A percentile compares a stretch with the other conserved stretches of the same genome.
phyloP scores from a whole-genome alignment of 306 rosid species.

The Vigna unguiculata region DNA sequence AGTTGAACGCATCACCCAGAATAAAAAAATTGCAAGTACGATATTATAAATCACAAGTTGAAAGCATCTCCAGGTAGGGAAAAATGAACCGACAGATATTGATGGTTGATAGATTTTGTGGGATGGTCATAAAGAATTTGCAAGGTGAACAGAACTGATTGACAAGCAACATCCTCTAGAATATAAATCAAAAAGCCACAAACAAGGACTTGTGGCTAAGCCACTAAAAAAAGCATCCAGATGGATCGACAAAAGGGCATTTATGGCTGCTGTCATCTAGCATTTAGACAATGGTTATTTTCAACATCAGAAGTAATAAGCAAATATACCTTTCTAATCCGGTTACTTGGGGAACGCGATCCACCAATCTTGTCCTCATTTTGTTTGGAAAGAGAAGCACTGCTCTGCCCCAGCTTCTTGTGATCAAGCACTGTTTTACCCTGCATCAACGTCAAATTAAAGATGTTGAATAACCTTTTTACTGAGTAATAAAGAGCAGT shows the following conservation, averaged over 20 bases:
- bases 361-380: constrained; percentile 52
- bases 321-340: constrained; percentile 59
- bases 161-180: constrained; percentile 12
- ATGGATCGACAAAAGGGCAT: constrained; percentile 35
- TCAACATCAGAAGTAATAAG: constrained; percentile 33
- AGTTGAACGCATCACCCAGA: not conserved
- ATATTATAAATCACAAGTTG: constrained; percentile 15
- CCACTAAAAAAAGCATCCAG: constrained; percentile 1
- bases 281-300: not conserved
- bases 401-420: constrained; percentile 53
- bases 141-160: constrained; percentile 17
- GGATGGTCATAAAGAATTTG: constrained; percentile 18
- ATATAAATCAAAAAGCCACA: constrained; percentile 8
- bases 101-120: constrained; percentile 26
- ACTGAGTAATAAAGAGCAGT: not conserved
- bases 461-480: constrained; percentile 28
- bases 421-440: constrained; percentile 51
- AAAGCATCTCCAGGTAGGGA: constrained; percentile 9
- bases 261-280: not conserved
- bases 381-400: constrained; percentile 52
- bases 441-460: constrained; percentile 48
- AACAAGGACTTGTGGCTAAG: constrained; percentile 13
- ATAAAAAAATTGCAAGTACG: constrained; percentile 30
- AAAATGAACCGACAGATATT: constrained; percentile 4
- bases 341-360: constrained; percentile 46